Evolutionary conservation across 306 rosid species (phyloP).

Genomic region (Rosa persica): DNA sequence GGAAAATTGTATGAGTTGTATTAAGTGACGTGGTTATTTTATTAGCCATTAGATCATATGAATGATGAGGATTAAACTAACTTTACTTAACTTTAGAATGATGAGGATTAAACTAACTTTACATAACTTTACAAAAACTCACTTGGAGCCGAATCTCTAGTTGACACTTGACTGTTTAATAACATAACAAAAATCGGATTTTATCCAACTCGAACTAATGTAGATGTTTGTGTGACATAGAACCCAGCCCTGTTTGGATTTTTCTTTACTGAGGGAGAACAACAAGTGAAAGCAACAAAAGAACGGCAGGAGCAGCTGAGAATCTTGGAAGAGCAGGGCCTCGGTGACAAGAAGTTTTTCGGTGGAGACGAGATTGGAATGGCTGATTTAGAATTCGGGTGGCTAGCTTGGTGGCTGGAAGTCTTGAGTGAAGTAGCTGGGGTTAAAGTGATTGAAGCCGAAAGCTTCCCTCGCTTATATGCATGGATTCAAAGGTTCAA

Average conservation of each 20-base stretch:
- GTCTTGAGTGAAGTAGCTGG: background rate
- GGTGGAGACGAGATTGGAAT: conserved; percentile 3
- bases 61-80: no score
- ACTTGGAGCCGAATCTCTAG: no score
- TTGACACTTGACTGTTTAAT: no score
- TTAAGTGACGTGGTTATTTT: no score
- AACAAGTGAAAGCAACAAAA: conserved; percentile 3
- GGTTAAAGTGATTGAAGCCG: background rate
- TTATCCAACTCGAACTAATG: background rate
- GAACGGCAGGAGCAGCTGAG: background rate
- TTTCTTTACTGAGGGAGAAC: conserved; percentile 1
- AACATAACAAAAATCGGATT: background rate
- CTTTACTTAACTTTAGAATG: no score
- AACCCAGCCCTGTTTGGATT: background rate
- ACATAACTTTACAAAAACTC: no score
- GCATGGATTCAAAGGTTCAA: conserved; percentile 15
- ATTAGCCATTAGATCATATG: no score
- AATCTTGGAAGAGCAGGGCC: background rate
- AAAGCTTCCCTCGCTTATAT: background rate
- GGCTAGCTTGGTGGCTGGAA: conserved; percentile 12
- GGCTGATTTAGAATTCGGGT: conserved; percentile 9
- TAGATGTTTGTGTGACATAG: background rate
- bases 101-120: no score
- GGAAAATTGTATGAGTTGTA: no score
- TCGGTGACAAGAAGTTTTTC: background rate